These are phyloP conservation scores for Phytomonas francai DNA, from an alignment of 208 protist genomes.

Conservation along the genomic window DNA sequence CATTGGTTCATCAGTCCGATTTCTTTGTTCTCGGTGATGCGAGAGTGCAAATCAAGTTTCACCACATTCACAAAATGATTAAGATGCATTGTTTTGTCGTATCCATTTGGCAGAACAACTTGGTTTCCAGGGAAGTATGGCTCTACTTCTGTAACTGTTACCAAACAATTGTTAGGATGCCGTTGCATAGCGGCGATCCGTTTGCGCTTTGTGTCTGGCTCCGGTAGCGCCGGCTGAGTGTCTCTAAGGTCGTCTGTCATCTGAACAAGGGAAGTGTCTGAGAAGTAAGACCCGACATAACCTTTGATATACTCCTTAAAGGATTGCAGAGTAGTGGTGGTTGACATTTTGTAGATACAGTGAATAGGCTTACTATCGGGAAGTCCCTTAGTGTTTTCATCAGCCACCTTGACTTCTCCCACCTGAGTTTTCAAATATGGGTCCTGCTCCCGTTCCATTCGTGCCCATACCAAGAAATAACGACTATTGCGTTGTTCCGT, in stretches of 20 bases:
- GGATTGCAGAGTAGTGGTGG: constrained; percentile 27
- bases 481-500: constrained; percentile 39
- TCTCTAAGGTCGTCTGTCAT: constrained; percentile 62
- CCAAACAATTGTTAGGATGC: constrained; percentile 64
- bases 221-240: constrained; percentile 48
- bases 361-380: constrained; percentile 43
- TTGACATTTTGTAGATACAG: constrained; percentile 83
- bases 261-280: constrained; percentile 45
- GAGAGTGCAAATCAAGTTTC: constrained; percentile 24
- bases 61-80: constrained; percentile 46
- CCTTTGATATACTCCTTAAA: constrained; percentile 55
- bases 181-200: constrained; percentile 43
- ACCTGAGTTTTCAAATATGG: constrained; percentile 16
- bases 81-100: constrained; percentile 62
- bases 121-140: constrained; percentile 33
- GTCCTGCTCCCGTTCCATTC: constrained; percentile 63
- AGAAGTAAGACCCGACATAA: constrained; percentile 60
- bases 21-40: not conserved
- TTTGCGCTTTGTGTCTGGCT: constrained; percentile 59
- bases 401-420: constrained; percentile 29
- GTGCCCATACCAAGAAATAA: constrained; percentile 80
- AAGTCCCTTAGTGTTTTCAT: constrained; percentile 44
- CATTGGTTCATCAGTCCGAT: constrained; percentile 30
- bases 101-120: constrained; percentile 30
- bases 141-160: constrained; percentile 72